A percentile compares a stretch with the other conserved stretches of the same genome.
Evolutionary conservation across 2,329 filamentous ascomycete species (phyloP).

Genomic region (Exophiala bonariae): DNA sequence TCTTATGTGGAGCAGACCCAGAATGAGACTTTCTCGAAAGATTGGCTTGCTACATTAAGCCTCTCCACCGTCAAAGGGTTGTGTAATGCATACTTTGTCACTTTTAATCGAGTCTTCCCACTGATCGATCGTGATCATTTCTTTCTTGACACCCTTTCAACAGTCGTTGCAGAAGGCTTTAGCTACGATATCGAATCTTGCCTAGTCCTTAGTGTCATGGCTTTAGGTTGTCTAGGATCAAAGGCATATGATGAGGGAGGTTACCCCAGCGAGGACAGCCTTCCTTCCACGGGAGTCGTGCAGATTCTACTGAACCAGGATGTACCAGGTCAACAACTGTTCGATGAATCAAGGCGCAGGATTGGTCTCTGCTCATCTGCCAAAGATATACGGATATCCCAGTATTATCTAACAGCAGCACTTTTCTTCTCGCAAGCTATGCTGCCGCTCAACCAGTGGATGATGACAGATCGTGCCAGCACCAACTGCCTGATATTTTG

Average conservation of each 20-base stretch:
- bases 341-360: conserved; percentile 54
- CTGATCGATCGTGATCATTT: conserved; percentile 55
- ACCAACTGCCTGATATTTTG: conserved; percentile 44
- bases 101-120: conserved; percentile 53
- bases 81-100: conserved; percentile 52
- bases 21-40: neutral
- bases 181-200: conserved; percentile 52
- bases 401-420: conserved; percentile 53
- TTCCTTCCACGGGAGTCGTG: conserved; percentile 38
- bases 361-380: conserved; percentile 53
- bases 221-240: conserved; percentile 51
- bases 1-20: neutral
- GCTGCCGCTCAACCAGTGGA: conserved; percentile 54
- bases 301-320: conserved; percentile 38
- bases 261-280: conserved; percentile 34
- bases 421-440: conserved; percentile 54
- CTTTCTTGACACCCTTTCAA: conserved; percentile 46
- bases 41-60: conserved; percentile 48
- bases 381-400: conserved; percentile 51
- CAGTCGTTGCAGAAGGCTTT: conserved; percentile 2
- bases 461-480: conserved; percentile 52
- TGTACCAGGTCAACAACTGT: conserved; percentile 51
- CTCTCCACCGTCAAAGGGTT: conserved; percentile 51
- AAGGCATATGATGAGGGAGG: conserved; percentile 50
- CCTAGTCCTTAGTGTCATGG: conserved; percentile 50